Evolutionary conservation across 139 green algal genomes (phyloP).

Genomic region (Picocystis salinarum): DNA sequence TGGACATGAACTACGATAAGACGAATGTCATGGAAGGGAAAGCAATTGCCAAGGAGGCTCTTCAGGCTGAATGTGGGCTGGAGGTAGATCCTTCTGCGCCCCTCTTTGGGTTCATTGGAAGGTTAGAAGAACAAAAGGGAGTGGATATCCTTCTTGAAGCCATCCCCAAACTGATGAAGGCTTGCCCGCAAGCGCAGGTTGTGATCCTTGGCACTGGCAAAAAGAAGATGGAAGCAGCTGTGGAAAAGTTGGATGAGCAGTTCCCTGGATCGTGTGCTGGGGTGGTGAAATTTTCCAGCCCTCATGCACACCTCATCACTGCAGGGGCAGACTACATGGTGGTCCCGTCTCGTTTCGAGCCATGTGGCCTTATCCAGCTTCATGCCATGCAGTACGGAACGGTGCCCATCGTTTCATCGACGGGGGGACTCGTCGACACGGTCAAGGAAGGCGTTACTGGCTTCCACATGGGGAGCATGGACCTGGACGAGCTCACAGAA

Average conservation of each 20-base stretch:
- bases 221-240: conserved; percentile 51
- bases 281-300: conserved; percentile 80
- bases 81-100: conserved; percentile 51
- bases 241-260: conserved; percentile 54
- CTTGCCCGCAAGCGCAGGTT: conserved; percentile 33
- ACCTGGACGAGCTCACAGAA: conserved; percentile 38
- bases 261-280: conserved; percentile 46
- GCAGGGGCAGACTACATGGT: conserved; percentile 91
- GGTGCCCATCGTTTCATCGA: conserved; percentile 84
- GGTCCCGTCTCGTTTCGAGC: conserved; percentile 93
- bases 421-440: conserved; percentile 93
- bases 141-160: conserved; percentile 87
- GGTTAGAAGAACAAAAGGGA: conserved; percentile 96
- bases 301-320: conserved; percentile 85
- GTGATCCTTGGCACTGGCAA: conserved; percentile 93
- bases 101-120: conserved; percentile 80
- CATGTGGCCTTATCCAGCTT: conserved; percentile 92
- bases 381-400: conserved; percentile 83
- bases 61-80: conserved; percentile 48
- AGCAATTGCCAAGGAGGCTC: conserved; percentile 65
- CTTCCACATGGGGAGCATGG: conserved; percentile 83
- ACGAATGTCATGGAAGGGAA: conserved; percentile 58
- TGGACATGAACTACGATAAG: conserved; percentile 79
- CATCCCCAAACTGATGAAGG: conserved; percentile 49
- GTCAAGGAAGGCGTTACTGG: conserved; percentile 95